phyloP scores from a whole-genome alignment of 2,329 filamentous ascomycete species.

The Neonectria faginata region DNA sequence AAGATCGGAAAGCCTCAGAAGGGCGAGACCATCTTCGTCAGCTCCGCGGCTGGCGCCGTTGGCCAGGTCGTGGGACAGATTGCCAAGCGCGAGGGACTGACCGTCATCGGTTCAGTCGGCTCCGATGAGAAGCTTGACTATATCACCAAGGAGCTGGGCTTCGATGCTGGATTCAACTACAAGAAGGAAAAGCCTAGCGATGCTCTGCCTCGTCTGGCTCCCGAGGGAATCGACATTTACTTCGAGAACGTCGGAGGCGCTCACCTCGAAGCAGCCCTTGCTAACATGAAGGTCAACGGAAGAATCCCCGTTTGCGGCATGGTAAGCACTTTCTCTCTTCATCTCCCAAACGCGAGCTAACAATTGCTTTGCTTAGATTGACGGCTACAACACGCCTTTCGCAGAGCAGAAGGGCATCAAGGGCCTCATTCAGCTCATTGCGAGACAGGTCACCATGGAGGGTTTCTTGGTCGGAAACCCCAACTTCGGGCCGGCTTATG shows the following conservation, averaged over 20 bases:
- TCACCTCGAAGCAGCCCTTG: constrained; percentile 61
- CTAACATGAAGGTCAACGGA: constrained; percentile 68
- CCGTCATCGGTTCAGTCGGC: constrained; percentile 83
- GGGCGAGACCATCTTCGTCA: constrained; percentile 84
- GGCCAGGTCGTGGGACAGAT: constrained; percentile 87
- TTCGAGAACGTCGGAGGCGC: constrained; percentile 67
- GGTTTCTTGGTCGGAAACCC: constrained; percentile 80
- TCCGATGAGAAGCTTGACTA: constrained; percentile 84
- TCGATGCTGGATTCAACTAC: constrained; percentile 82
- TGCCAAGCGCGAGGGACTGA: constrained; percentile 83
- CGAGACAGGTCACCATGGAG: constrained; percentile 75
- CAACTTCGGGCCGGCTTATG: constrained; percentile 74
- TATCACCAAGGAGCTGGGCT: constrained; percentile 62
- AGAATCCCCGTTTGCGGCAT: constrained; percentile 75
- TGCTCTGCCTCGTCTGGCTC: constrained; percentile 77
- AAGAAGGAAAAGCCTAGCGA: constrained; percentile 80
- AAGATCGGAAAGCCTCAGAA: constrained; percentile 72
- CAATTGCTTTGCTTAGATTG: constrained; percentile 60
- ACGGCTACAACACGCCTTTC: constrained; percentile 74
- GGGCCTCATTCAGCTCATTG: constrained; percentile 73
- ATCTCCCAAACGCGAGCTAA: accelerated
- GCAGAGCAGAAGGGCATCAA: constrained; percentile 72
- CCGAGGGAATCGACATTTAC: constrained; percentile 79
- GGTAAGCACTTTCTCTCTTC: constrained; percentile 50
- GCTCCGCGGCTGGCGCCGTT: constrained; percentile 82